Evolutionary conservation across 108 stramenopile genomes (phyloP), one percentile per base, ranked within the genome.

Genomic region (Cyclostephanos invisitatus): DNA sequence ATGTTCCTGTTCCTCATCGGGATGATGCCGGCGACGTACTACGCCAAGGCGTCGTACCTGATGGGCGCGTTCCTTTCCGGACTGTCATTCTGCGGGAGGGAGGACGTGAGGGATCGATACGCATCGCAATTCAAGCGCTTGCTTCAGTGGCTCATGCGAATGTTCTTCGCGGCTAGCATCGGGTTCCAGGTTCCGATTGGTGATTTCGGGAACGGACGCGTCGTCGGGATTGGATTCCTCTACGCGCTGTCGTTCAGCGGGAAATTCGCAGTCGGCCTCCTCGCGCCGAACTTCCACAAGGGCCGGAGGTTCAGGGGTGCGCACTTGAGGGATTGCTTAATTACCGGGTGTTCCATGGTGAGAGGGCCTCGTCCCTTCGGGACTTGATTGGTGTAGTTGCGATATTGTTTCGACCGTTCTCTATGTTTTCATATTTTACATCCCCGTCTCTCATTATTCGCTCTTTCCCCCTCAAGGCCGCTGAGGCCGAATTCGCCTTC

Each of bases 101-200:
- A 89, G 67, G 85, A 75, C 28, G 69, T 91, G 11, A 89, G 89
- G 61, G 69, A 56, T n/a, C 20, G 49, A 6, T 94, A 87, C 67
- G 87, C 86, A 0, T 67, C 71, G 40, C 93, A 94, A 81, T 89
- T 91, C 71, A 91, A 94, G 48, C 86, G 93, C 10, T 17, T 94
- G 32, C 49, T 90, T 29, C 88, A 88, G 53, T 94, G 93, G 90
- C 84, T 94, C 37, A 87, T 94, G 89, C 73, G 88, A n/a, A 86
- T 94, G 40, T 94, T 94, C 81, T 94, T 94, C 70, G 89, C 90
- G 29, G 87, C 88, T 18, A 84, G 80, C 59, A 89, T 90, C 74
- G 89, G 89, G 9, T 91, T 91, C 58, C 86, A 87, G 63, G 88
- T 89, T 2, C 89, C 89, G 18, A 85, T 93, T 38, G 82, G 72